phyloP scores from a whole-genome alignment of 2,329 filamentous ascomycete genomes.

The Podosphaera fusca region DNA sequence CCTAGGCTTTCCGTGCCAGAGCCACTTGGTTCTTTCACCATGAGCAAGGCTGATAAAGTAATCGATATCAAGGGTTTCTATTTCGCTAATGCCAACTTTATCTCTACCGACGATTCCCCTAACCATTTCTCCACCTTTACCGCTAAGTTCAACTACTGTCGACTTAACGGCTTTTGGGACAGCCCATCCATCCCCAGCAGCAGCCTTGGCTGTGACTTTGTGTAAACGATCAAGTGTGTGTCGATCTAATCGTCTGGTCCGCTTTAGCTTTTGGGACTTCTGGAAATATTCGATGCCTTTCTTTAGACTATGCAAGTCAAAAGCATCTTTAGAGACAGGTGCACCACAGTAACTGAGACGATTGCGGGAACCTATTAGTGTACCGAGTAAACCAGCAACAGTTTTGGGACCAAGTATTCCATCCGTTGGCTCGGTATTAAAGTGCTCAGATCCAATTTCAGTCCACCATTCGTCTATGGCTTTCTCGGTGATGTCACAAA shows the following conservation, averaged over 20 bases:
- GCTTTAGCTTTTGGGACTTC: slow-evolving; percentile 61
- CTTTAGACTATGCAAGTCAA: slow-evolving; percentile 65
- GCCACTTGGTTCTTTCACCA: slow-evolving; percentile 73
- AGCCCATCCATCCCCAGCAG: slow-evolving; percentile 71
- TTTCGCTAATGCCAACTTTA: slow-evolving; percentile 72
- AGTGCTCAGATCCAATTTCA: slow-evolving; percentile 75
- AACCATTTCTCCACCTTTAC: slow-evolving; percentile 82
- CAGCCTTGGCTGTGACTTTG: slow-evolving; percentile 68
- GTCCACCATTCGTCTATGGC: slow-evolving; percentile 92
- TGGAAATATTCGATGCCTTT: slow-evolving; percentile 74
- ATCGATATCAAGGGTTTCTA: slow-evolving; percentile 80
- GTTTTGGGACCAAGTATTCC: slow-evolving; percentile 83
- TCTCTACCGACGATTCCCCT: slow-evolving; percentile 79
- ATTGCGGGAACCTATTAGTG: slow-evolving; percentile 76
- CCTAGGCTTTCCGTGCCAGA: slow-evolving; percentile 78
- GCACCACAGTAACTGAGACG: slow-evolving; percentile 66
- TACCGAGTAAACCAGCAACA: slow-evolving; percentile 65
- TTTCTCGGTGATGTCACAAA: slow-evolving; percentile 82
- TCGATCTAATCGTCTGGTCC: slow-evolving; percentile 58
- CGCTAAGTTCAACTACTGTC: slow-evolving; percentile 78
- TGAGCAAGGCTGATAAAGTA: slow-evolving; percentile 55
- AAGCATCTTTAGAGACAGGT: slow-evolving; percentile 72
- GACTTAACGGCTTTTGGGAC: slow-evolving; percentile 90
- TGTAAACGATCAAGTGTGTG: slow-evolving; percentile 65
- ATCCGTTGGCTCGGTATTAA: slow-evolving; percentile 79